These are phyloP conservation scores for Glycine soja DNA, from an alignment of 306 rosid genomes.

Conservation along the genomic window DNA sequence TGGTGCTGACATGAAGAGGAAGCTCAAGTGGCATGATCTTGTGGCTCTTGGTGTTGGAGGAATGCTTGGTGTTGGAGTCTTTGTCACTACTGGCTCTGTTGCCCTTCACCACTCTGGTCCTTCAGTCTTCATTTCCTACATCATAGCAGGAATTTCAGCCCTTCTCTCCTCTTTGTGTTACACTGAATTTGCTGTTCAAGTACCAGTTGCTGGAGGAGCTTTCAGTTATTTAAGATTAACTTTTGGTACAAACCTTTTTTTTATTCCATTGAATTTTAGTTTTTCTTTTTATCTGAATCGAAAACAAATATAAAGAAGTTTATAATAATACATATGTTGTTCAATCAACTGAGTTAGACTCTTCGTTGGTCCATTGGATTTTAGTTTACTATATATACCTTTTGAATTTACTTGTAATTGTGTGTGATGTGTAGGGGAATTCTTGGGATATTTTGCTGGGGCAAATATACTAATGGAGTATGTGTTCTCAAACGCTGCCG, in stretches of 20 bases:
- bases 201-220: constrained; percentile 98
- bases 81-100: constrained; percentile 87
- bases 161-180: constrained; percentile 92
- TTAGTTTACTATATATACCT: background rate
- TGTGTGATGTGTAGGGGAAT: constrained; percentile 70
- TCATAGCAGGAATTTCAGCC: constrained; percentile 88
- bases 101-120: constrained; percentile 76
- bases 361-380: too few species aligned
- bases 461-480: constrained; percentile 93
- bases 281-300: too few species aligned
- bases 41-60: constrained; percentile 93
- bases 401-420: constrained; percentile 14
- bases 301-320: too few species aligned
- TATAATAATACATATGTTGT: too few species aligned
- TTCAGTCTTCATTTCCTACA: constrained; percentile 82
- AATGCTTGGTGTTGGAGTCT: constrained; percentile 97
- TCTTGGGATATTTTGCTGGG: constrained; percentile 92
- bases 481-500: constrained; percentile 93
- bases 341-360: too few species aligned
- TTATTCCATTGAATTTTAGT: too few species aligned
- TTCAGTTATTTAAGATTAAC: constrained; percentile 89
- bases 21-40: constrained; percentile 82
- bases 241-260: constrained; percentile 57
- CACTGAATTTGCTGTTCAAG: constrained; percentile 90
- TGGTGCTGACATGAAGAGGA: constrained; percentile 93